phyloP scores from a whole-genome alignment of 805 yeast genomes.

The Candida chauliodis region DNA sequence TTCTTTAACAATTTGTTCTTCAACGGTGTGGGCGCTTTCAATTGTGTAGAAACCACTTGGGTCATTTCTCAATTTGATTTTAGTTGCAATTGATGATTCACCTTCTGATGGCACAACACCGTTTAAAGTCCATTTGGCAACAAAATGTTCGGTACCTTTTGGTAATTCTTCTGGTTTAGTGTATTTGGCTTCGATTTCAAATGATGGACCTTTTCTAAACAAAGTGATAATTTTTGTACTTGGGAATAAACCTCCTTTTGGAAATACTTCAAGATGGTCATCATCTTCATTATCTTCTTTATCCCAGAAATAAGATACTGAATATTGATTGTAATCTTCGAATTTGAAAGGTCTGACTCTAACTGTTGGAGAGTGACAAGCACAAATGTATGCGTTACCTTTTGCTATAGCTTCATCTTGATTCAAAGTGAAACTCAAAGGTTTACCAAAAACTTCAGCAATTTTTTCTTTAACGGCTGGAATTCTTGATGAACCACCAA shows the following conservation, averaged over 20 bases:
- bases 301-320: conserved; percentile 95
- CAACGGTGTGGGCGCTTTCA: conserved; percentile 92
- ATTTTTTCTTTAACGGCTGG: conserved; percentile 86
- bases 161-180: conserved; percentile 74
- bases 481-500: conserved; percentile 98
- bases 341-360: conserved; percentile 99
- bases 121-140: conserved; percentile 81
- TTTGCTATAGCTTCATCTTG: conserved; percentile 99
- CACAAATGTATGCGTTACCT: conserved; percentile 99
- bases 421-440: conserved; percentile 89
- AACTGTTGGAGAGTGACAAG: conserved; percentile 97
- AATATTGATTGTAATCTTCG: conserved; percentile 88
- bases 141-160: conserved; percentile 56
- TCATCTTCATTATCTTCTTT: conserved; percentile 91
- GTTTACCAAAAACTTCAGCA: conserved; percentile 76
- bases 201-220: conserved; percentile 79
- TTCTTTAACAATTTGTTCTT: conserved; percentile 87
- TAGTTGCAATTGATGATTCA: conserved; percentile 74
- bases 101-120: conserved; percentile 84
- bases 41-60: conserved; percentile 93
- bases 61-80: conserved; percentile 93
- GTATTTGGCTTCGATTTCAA: conserved; percentile 81
- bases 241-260: conserved; percentile 89
- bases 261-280: conserved; percentile 93
- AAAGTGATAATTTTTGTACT: conserved; percentile 92